Conservation (phyloP, 345 rosid genomes). For the Eucalyptus urophylla region DNA sequence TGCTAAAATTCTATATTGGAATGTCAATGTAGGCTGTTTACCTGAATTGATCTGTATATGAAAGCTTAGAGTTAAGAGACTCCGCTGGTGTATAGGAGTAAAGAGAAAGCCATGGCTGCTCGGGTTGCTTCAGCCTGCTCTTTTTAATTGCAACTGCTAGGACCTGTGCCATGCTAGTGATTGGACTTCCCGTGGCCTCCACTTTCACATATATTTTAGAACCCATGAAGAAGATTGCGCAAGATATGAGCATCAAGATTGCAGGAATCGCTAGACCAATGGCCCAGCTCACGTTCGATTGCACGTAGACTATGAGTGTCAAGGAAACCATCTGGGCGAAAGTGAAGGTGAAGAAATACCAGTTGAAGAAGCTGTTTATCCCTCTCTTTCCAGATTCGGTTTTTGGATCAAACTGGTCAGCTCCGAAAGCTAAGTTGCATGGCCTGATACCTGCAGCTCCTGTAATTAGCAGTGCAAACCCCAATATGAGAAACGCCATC, state of each 20-base stretch:
- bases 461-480: constrained; percentile 34
- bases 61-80: constrained; percentile 27
- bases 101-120: constrained; percentile 22
- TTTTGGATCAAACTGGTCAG: constrained; percentile 67
- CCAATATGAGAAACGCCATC: constrained; percentile 32
- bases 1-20: not conserved
- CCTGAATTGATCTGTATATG: constrained; percentile 41
- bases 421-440: constrained; percentile 72
- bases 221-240: constrained; percentile 41
- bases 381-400: constrained; percentile 67
- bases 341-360: constrained; percentile 80
- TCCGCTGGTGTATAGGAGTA: constrained; percentile 11
- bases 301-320: constrained; percentile 60
- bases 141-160: constrained; percentile 13
- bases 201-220: constrained; percentile 63
- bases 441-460: constrained; percentile 82
- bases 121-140: not conserved
- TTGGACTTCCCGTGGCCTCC: constrained; percentile 64
- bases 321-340: constrained; percentile 63
- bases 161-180: constrained; percentile 39
- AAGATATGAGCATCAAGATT: constrained; percentile 47
- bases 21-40: not conserved
- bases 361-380: constrained; percentile 71
- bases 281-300: constrained; percentile 71
- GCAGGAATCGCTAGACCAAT: constrained; percentile 68